A percentile compares a stretch with the other conserved stretches of the same genome.
phyloP scores from a whole-genome alignment of 73 alveolate species.

The Paraurostyla sp. region DNA sequence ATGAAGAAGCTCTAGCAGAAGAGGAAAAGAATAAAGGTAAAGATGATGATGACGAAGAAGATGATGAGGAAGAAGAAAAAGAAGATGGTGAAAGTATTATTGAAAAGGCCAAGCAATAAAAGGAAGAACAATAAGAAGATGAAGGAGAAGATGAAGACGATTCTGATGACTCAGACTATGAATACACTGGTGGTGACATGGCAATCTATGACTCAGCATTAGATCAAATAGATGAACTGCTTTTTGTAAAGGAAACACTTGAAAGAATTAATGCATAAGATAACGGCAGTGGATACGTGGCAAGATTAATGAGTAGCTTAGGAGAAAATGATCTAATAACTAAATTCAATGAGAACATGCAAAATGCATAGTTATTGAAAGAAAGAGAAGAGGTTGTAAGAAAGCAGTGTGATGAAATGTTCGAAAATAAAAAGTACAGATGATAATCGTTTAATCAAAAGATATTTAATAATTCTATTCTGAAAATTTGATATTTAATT shows the following conservation, averaged over 20 bases:
- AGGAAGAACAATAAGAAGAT: neutral
- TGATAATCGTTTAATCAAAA: too few relatives aligned
- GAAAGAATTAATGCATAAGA: neutral
- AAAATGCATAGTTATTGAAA: conserved; percentile 4
- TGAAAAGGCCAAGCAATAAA: neutral
- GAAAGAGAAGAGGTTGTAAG: conserved; percentile 57
- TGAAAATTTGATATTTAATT: too few relatives aligned
- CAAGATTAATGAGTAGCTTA: neutral
- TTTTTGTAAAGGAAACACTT: conserved; percentile 1
- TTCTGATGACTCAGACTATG: conserved; percentile 50
- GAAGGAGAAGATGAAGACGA: conserved; percentile 36
- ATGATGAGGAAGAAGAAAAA: neutral
- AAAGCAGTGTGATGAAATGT: conserved; percentile 48
- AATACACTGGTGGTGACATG: conserved; percentile 57
- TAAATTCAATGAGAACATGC: conserved; percentile 46
- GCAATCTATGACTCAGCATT: conserved; percentile 59
- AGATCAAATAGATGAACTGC: conserved; percentile 34
- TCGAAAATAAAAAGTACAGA: conserved; percentile 30
- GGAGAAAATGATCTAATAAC: neutral
- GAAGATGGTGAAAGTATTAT: neutral
- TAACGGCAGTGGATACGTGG: neutral
- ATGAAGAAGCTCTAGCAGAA: conserved; percentile 75
- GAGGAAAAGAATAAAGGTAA: conserved; percentile 31
- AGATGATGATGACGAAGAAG: conserved; percentile 14
- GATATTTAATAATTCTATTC: too few relatives aligned